Conservation (phyloP, 2,329 filamentous ascomycete species). For the Nigrospora sphaerica region DNA sequence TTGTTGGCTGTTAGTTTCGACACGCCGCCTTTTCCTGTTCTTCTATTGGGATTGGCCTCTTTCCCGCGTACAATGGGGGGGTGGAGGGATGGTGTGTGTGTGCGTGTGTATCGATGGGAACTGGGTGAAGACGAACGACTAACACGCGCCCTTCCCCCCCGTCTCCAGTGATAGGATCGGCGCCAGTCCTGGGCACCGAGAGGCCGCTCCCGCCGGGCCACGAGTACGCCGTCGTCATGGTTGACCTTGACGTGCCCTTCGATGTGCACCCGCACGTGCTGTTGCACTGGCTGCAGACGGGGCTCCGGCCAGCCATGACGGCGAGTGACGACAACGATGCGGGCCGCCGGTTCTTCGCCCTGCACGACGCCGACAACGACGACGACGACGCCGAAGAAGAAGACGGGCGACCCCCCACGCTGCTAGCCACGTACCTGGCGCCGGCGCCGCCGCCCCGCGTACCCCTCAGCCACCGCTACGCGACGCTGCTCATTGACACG, state of each 20-base stretch:
- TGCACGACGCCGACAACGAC: slow-evolving; percentile 18
- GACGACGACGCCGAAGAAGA: background rate
- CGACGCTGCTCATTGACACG: slow-evolving; percentile 31
- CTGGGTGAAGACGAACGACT: no score
- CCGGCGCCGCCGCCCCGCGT: slow-evolving; percentile 29
- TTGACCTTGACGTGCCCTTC: slow-evolving; percentile 1
- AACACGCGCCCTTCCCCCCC: no score
- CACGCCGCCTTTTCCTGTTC: no score
- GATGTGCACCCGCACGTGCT: background rate
- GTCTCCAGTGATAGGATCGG: no score
- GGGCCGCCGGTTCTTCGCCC: slow-evolving; percentile 15
- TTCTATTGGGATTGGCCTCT: no score
- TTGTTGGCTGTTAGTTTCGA: no score
- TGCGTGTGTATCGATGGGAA: no score
- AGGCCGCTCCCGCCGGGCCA: no score
- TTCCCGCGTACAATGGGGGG: no score
- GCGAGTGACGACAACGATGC: background rate
- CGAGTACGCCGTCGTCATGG: slow-evolving; percentile 1
- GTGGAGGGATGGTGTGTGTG: no score
- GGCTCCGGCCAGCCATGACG: background rate
- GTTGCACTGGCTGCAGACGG: slow-evolving; percentile 3
- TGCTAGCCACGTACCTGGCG: slow-evolving; percentile 24
- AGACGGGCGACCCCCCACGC: slow-evolving; percentile 12
- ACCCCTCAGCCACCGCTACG: slow-evolving; percentile 31
- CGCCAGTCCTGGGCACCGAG: no score